Evolutionary conservation across 2,329 filamentous ascomycete genomes (phyloP), one percentile per base, ranked within the genome.

Genomic region (Aspergillus phoenicis): DNA sequence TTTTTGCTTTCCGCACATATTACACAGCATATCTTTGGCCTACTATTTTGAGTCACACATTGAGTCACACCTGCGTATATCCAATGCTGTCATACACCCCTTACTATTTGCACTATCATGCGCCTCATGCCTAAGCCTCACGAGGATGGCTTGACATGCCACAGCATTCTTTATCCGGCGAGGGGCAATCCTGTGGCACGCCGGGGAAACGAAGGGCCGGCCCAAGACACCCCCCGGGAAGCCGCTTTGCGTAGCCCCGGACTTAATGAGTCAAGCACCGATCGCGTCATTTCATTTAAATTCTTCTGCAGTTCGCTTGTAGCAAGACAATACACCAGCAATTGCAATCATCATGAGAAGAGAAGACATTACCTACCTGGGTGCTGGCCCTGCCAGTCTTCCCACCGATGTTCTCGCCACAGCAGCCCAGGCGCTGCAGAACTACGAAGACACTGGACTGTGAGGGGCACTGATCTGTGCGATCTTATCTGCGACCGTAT

Each of bases 361-460:
- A 77, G 83, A 87, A 69, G 89, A 94, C 65, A 86, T 95, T 74
- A 85, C 88, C 66, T 95, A 96, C 79, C 97, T 96, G 70, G 93
- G 93, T 63, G 93, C 94, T 57, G 94, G 94, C 64, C 94, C 94
- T 52, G 93, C 94, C n/a, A 82, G 87, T 33, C 84, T 98, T 17
- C 93, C 93, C 24, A 96, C 91, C 11, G 79, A 86, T 4, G 91
- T 97, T 22, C 85, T 97, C 53, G 87, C 95, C 76, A 83, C 82
- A 48, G 93, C 91, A 54, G 87, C 92, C 1, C 76, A 87, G 73
- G 90, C 91, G 1, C 87, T 98, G 4, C 78, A 96, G 66, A 90
- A 97, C 82, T 96, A 87, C 81, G 82, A 94, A 51, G 83, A 86
- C 74, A 91, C 87, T 41, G 94, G 94, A 60, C 84, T 97, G 62